These are phyloP conservation scores for Tylopilus sp. DNA, from an alignment of 1,284 basidiomycete genomes.

Conservation along the genomic window DNA sequence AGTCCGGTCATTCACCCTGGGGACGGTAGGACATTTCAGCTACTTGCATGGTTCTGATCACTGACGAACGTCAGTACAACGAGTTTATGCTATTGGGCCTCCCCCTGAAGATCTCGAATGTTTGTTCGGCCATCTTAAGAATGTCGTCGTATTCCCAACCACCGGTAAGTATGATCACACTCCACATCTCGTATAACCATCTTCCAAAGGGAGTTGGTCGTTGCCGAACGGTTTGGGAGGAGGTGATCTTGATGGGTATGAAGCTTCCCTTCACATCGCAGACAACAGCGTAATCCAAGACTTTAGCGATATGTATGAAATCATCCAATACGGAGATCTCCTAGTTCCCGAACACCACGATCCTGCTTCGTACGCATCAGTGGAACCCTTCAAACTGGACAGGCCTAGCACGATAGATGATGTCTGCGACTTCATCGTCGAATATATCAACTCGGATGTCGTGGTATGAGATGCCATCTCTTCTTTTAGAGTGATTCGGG, in stretches of 20 bases:
- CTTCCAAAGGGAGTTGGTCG: conserved; percentile 6
- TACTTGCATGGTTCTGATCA: neutral
- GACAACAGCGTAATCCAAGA: neutral
- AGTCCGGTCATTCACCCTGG: conserved; percentile 69
- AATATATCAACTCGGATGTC: conserved; percentile 11
- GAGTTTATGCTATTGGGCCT: conserved; percentile 65
- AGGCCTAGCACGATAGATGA: conserved; percentile 9
- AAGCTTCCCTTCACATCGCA: neutral
- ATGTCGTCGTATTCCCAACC: conserved; percentile 9
- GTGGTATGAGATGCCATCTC: conserved; percentile 2
- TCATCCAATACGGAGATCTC: conserved; percentile 7
- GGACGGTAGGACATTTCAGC: conserved; percentile 45
- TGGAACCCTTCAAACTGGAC: conserved; percentile 1
- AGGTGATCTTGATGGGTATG: conserved; percentile 12
- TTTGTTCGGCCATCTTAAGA: conserved; percentile 44
- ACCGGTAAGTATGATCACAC: conserved; percentile 2
- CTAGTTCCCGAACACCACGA: conserved; percentile 9
- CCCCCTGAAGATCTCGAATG: conserved; percentile 57
- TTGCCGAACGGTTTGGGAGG: conserved; percentile 10
- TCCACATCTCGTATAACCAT: too few relatives aligned
- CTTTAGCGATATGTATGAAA: conserved; percentile 3
- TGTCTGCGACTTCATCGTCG: conserved; percentile 9
- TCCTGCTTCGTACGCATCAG: conserved; percentile 2
- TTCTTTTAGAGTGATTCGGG: neutral
- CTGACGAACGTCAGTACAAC: conserved; percentile 47